A percentile compares a stretch with the other conserved stretches of the same genome.
phyloP scores from a whole-genome alignment of 257 asterid genomes.

The Scutellaria minor region DNA sequence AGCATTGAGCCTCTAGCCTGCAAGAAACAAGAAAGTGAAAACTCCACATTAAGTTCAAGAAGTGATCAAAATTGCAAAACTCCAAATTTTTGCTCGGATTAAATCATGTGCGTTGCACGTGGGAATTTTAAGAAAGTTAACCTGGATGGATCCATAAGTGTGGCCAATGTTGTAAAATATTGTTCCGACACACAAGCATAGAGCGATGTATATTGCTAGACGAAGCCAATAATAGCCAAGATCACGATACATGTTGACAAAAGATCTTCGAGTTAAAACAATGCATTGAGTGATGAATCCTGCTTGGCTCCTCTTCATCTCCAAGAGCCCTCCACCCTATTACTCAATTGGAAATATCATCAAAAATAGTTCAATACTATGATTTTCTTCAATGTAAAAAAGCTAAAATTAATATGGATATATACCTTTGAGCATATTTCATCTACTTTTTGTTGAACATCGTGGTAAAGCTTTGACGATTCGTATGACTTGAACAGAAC shows the following conservation, averaged over 20 bases:
- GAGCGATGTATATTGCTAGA: constrained; percentile 51
- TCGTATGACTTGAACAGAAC: constrained; percentile 52
- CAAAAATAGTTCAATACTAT: not conserved
- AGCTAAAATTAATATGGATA: not conserved
- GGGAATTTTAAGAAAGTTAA: constrained; percentile 4
- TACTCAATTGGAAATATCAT: not conserved
- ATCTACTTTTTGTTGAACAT: constrained; percentile 39
- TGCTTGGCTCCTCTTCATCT: constrained; percentile 52
- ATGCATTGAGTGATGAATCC: constrained; percentile 55
- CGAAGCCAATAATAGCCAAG: constrained; percentile 77
- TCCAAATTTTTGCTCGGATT: too few relatives aligned
- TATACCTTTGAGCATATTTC: constrained; percentile 45
- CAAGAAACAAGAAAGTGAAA: constrained; percentile 31
- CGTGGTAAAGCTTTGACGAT: constrained; percentile 44
- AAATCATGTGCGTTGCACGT: too few relatives aligned
- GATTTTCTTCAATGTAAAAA: not conserved
- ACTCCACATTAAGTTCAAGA: too few relatives aligned
- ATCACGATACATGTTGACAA: constrained; percentile 65
- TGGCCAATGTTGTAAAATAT: constrained; percentile 52
- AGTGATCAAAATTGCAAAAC: too few relatives aligned
- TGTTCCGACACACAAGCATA: constrained; percentile 57
- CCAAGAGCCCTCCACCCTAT: constrained; percentile 41
- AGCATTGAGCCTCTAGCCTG: constrained; percentile 65
- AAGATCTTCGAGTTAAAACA: constrained; percentile 59
- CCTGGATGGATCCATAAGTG: constrained; percentile 60